Base-by-base conservation (phyloP, 2,329 filamentous ascomycete species). In the Orbilia javanica region DNA sequence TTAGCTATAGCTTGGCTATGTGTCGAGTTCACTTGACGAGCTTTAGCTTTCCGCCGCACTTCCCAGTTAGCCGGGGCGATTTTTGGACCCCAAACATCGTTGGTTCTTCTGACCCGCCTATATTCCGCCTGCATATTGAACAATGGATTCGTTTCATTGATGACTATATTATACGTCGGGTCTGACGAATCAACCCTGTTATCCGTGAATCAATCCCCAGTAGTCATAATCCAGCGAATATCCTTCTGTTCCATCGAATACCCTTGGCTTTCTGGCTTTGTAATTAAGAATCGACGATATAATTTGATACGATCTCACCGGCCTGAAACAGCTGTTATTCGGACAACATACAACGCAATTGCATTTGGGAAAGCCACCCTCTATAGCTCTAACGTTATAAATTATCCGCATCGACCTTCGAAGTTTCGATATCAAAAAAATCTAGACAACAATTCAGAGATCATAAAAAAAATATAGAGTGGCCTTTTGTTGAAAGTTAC, bases 161-260 rank as follows among this genome's bases (percentile, higher is more conserved):
- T 77, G 73, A 77, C 73, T 77, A 77, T 71, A 77, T 71, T 77
- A 67, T 46, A 65, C 36, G 65, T 66, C 60, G 36, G 65, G 57
- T 67, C 60, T 71, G 73, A 77, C 73, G 73, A 77, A 77, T 77
- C 66, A 77, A 52, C 57, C 57, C 62, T 53, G 60, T 48, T 57
- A 50, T 48, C 52, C 48, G 11, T 20, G 44, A 44, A 31, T 66
- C 65, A 60, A 48, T 22, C 53, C 48, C 48, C 55, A 66, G 73
- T 66, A 77, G 73, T 71, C 66, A 77, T 77, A 71, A 77, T 77
- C 73, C 73, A 77, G 73, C 66, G 73, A 67, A 77, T 22, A 73
- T 77, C 73, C 73, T 71, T 70, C 73, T 42, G 71, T 66, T 60
- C 66, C 73, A 70, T 76, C 65, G 39, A 25, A 25, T 57, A 39